These are phyloP conservation scores for Penicillium atrosanguineum DNA, from an alignment of 495 filamentous ascomycete species.

Conservation along the genomic window DNA sequence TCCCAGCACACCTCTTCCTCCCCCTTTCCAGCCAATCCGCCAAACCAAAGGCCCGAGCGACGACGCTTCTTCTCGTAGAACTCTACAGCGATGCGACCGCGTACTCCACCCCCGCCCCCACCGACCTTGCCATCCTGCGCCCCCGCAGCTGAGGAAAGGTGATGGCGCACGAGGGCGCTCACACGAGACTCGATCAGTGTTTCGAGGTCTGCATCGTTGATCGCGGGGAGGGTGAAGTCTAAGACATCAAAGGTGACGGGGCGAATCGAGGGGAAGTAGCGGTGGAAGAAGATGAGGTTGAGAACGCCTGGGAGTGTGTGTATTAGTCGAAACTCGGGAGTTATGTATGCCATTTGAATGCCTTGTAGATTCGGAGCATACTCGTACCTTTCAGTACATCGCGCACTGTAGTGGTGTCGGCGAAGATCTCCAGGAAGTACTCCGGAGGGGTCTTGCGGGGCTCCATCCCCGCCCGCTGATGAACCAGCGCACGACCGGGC, in stretches of 20 bases:
- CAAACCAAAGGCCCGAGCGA: conserved; percentile 71
- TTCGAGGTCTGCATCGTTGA: conserved; percentile 86
- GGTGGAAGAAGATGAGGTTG: conserved; percentile 98
- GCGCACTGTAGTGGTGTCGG: conserved; percentile 75
- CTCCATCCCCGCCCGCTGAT: conserved; percentile 47
- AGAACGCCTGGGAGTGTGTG: conserved; percentile 64
- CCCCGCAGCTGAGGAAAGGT: conserved; percentile 45
- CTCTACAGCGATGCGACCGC: conserved; percentile 80
- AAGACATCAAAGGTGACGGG: conserved; percentile 88
- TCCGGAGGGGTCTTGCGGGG: conserved; percentile 67
- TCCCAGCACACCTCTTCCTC: conserved; percentile 98
- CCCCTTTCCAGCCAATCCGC: conserved; percentile 53
- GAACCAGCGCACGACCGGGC: conserved; percentile 17
- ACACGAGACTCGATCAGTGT: conserved; percentile 89
- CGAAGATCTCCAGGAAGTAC: conserved; percentile 81
- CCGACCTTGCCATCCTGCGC: conserved; percentile 48
- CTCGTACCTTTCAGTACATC: conserved; percentile 84
- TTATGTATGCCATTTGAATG: background rate
- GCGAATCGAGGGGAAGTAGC: conserved; percentile 83
- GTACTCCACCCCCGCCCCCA: conserved; percentile 44
- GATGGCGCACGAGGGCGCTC: conserved; percentile 65
- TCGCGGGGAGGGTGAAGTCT: conserved; percentile 83
- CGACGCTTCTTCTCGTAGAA: conserved; percentile 91
- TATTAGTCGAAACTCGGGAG: background rate
- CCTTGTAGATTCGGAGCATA: background rate